Evolutionary conservation across 352 stramenopile species (phyloP).

Genomic region (Phytophthora sojae): DNA sequence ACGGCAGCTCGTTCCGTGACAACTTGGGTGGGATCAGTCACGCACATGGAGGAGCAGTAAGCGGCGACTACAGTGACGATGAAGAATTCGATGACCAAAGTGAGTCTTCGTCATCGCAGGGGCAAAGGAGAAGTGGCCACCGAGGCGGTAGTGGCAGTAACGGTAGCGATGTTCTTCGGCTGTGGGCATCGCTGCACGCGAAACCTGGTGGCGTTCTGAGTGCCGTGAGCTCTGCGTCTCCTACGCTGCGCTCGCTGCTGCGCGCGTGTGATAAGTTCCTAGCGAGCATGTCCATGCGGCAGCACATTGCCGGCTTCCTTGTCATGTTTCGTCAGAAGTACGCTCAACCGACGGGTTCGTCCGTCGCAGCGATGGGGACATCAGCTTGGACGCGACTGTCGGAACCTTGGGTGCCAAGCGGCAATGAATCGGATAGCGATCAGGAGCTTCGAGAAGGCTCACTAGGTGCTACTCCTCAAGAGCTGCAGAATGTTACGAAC

Average conservation of each 20-base stretch:
- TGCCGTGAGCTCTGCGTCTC: slow-evolving; percentile 39
- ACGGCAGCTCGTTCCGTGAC: slow-evolving; percentile 32
- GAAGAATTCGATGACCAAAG: slow-evolving; percentile 44
- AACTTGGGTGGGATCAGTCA: slow-evolving; percentile 40
- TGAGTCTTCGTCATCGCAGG: slow-evolving; percentile 35
- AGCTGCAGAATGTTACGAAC: slow-evolving; percentile 45
- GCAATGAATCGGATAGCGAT: slow-evolving; percentile 37
- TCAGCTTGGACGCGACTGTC: slow-evolving; percentile 45
- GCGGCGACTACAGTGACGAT: slow-evolving; percentile 39
- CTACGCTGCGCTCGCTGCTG: slow-evolving; percentile 44
- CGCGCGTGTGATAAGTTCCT: slow-evolving; percentile 58
- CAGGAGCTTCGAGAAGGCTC: slow-evolving; percentile 39
- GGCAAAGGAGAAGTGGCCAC: slow-evolving; percentile 23
- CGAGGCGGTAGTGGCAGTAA: slow-evolving; percentile 20
- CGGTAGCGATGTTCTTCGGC: slow-evolving; percentile 30
- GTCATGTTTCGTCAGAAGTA: slow-evolving; percentile 69
- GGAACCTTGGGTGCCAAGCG: slow-evolving; percentile 33
- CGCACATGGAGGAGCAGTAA: slow-evolving; percentile 33
- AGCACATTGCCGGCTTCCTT: slow-evolving; percentile 54
- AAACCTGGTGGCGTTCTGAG: slow-evolving; percentile 47
- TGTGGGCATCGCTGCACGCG: slow-evolving; percentile 48
- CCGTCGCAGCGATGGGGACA: slow-evolving; percentile 13
- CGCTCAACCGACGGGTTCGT: slow-evolving; percentile 22
- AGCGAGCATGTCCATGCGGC: slow-evolving; percentile 45
- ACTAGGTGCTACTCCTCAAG: slow-evolving; percentile 27